Percentiles rank a stretch among this genome's conserved stretches.
These are phyloP conservation scores for Hippophae rhamnoides DNA, from an alignment of 306 rosid species.

Conservation along the genomic window DNA sequence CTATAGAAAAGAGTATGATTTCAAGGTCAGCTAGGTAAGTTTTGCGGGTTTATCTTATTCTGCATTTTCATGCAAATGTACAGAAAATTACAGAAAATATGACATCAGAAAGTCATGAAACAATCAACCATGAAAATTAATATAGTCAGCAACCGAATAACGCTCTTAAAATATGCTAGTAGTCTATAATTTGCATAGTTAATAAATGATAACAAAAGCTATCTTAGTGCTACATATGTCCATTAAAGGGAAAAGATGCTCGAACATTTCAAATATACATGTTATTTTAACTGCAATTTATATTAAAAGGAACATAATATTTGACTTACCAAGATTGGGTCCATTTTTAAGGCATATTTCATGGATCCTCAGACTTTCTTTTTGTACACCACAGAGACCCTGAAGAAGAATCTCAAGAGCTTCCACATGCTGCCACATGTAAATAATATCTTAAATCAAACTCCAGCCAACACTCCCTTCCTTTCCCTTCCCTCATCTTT, in stretches of 20 bases:
- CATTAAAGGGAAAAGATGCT: not conserved
- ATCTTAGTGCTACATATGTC: not conserved
- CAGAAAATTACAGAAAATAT: not conserved
- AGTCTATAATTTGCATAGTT: not conserved
- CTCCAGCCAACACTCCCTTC: constrained; percentile 5
- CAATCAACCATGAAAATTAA: not conserved
- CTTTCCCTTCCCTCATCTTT: not conserved
- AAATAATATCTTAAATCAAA: constrained; percentile 15
- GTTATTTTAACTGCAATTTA: not conserved
- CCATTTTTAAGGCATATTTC: constrained; percentile 83
- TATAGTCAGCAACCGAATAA: too few relatives aligned
- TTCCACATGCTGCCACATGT: constrained; percentile 74
- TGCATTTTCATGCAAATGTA: not conserved
- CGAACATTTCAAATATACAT: not conserved
- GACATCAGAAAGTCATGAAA: not conserved
- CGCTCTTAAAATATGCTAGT: not conserved
- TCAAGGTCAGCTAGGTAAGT: not conserved
- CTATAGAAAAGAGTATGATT: constrained; percentile 23
- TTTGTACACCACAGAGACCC: constrained; percentile 86
- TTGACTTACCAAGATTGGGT: constrained; percentile 58
- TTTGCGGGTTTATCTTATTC: not conserved
- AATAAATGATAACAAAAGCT: not conserved
- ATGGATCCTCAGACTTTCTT: constrained; percentile 71
- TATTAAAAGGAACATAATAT: constrained; percentile 1
- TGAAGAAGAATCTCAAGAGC: constrained; percentile 96